Conservation (phyloP, 305 asterid species). For the Galium porrigens region DNA sequence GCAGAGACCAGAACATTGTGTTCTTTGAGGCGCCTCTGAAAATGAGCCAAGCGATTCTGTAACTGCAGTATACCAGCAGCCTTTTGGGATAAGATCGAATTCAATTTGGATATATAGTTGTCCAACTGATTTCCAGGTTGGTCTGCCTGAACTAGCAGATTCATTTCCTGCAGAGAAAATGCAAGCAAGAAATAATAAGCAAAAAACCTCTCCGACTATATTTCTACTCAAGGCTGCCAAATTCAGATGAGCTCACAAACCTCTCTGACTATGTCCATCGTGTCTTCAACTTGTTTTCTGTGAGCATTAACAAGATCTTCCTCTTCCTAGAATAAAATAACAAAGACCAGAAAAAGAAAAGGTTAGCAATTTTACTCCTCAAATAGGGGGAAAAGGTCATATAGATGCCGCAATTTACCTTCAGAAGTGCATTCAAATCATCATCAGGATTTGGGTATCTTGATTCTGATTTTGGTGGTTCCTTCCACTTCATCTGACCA, state of each 20-base stretch:
- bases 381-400: not conserved
- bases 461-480: slow-evolving; percentile 48
- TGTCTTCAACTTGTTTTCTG: slow-evolving; percentile 89
- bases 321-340: slow-evolving; percentile 52
- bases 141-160: slow-evolving; percentile 83
- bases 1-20: slow-evolving; percentile 80
- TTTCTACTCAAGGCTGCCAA: not conserved
- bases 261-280: slow-evolving; percentile 91
- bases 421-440: slow-evolving; percentile 56
- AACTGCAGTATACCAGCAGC: slow-evolving; percentile 71
- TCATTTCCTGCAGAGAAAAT: slow-evolving; percentile 62
- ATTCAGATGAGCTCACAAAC: slow-evolving; percentile 27
- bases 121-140: slow-evolving; percentile 88
- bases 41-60: slow-evolving; percentile 70
- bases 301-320: slow-evolving; percentile 90
- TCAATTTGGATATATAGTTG: slow-evolving; percentile 58
- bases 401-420: slow-evolving; percentile 30
- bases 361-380: not conserved
- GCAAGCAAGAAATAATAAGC: not conserved
- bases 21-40: slow-evolving; percentile 69
- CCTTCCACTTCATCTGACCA: slow-evolving; percentile 52
- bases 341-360: not conserved
- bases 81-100: slow-evolving; percentile 69
- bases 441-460: slow-evolving; percentile 42
- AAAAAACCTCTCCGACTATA: slow-evolving; percentile 65